Evolutionary conservation across 805 yeast species (phyloP).

Genomic region (Saccharomycopsis vini): DNA sequence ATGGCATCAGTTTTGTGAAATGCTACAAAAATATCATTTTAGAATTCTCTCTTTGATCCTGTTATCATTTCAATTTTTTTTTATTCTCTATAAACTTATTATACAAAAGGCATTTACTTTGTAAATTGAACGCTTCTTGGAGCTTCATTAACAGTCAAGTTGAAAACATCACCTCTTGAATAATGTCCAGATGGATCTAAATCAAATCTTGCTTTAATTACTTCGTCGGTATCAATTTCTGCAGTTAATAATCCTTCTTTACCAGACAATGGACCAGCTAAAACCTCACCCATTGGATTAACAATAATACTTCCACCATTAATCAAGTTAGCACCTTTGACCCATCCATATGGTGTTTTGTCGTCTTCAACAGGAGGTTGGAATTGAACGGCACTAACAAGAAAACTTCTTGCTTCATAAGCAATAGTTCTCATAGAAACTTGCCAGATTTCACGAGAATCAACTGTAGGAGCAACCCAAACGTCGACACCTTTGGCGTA

Average conservation of each 20-base stretch:
- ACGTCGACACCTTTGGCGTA: slow-evolving; percentile 35
- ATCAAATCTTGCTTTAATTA: slow-evolving; percentile 33
- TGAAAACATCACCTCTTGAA: slow-evolving; percentile 35
- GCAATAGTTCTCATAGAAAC: slow-evolving; percentile 35
- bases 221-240: slow-evolving; percentile 31
- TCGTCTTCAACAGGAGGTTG: slow-evolving; percentile 26
- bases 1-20: too few species aligned
- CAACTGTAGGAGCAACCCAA: slow-evolving; percentile 39
- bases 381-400: slow-evolving; percentile 34
- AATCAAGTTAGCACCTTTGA: slow-evolving; percentile 27
- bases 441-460: slow-evolving; percentile 37
- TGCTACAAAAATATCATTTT: too few species aligned
- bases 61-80: too few species aligned
- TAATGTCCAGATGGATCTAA: slow-evolving; percentile 38
- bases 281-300: slow-evolving; percentile 34
- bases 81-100: too few species aligned
- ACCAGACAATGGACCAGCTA: slow-evolving; percentile 36
- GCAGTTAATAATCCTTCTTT: slow-evolving; percentile 34
- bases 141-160: slow-evolving; percentile 33
- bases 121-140: slow-evolving; percentile 15
- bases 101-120: neutral
- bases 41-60: too few species aligned
- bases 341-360: slow-evolving; percentile 25
- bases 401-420: slow-evolving; percentile 33
- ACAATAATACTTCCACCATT: slow-evolving; percentile 35